Percentiles rank a stretch among this genome's conserved stretches.
These are phyloP conservation scores for Calycina herbarum DNA, from an alignment of 2,329 filamentous ascomycete genomes.

Conservation along the genomic window DNA sequence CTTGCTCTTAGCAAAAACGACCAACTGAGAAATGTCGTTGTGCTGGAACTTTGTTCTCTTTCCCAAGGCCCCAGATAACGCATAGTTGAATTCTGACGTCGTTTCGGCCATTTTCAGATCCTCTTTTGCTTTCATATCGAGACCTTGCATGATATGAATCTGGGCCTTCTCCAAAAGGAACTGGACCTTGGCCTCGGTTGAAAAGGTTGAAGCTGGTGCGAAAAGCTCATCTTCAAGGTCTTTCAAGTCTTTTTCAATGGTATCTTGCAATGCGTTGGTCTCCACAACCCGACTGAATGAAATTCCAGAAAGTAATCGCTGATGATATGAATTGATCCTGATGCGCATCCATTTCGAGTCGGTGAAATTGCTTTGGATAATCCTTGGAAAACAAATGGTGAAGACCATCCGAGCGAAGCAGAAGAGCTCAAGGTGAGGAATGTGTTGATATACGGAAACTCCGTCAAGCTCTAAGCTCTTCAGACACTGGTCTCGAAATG, in stretches of 20 bases:
- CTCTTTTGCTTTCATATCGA: constrained; percentile 71
- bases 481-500: constrained; percentile 58
- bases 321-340: constrained; percentile 72
- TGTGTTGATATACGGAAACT: constrained; percentile 80
- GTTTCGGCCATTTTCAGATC: constrained; percentile 68
- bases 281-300: constrained; percentile 47
- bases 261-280: constrained; percentile 57
- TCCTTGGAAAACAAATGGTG: constrained; percentile 35
- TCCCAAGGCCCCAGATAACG: constrained; percentile 80
- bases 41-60: constrained; percentile 82
- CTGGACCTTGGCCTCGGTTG: constrained; percentile 56
- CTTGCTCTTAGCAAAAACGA: constrained; percentile 82
- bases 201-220: constrained; percentile 40
- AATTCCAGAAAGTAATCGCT: constrained; percentile 55
- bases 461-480: constrained; percentile 75
- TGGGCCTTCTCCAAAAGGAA: constrained; percentile 82
- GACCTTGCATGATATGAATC: constrained; percentile 79
- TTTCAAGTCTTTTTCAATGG: constrained; percentile 60
- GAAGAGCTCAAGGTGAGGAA: constrained; percentile 81
- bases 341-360: constrained; percentile 52
- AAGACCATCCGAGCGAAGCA: constrained; percentile 64
- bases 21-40: constrained; percentile 80
- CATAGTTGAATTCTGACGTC: constrained; percentile 74
- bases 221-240: constrained; percentile 47
- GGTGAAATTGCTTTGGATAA: constrained; percentile 26